phyloP scores from a whole-genome alignment of 208 protist genomes.

The Blastocrithidia nonstop region DNA sequence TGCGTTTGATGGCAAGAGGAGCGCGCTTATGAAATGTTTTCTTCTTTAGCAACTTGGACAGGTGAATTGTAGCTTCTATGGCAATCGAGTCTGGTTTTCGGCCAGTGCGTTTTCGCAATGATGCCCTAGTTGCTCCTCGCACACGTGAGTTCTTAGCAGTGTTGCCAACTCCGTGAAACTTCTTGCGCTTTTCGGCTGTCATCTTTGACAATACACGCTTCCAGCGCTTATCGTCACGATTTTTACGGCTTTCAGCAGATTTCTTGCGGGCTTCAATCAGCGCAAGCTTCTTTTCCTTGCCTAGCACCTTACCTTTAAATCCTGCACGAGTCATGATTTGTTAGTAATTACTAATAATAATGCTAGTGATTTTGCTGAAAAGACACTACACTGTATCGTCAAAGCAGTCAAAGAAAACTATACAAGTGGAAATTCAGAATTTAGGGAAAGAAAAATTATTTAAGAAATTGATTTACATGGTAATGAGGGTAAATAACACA shows the following conservation, averaged over 20 bases:
- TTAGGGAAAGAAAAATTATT: too few relatives aligned
- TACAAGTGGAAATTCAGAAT: too few relatives aligned
- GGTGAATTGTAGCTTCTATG: slow-evolving; percentile 95
- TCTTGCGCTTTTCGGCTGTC: slow-evolving; percentile 69
- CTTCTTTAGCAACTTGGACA: slow-evolving; percentile 93
- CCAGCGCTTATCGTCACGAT: slow-evolving; percentile 77
- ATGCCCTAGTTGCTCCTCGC: slow-evolving; percentile 63
- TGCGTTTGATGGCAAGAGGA: slow-evolving; percentile 91
- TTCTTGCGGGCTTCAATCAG: slow-evolving; percentile 63
- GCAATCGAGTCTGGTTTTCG: slow-evolving; percentile 80
- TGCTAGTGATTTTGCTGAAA: too few relatives aligned
- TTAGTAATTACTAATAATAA: too few relatives aligned
- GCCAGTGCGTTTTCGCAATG: slow-evolving; percentile 66
- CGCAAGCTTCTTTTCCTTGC: slow-evolving; percentile 72
- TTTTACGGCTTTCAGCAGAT: slow-evolving; percentile 50
- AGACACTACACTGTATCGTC: too few relatives aligned
- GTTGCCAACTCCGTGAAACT: slow-evolving; percentile 80
- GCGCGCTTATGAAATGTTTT: slow-evolving; percentile 95
- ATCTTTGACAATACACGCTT: slow-evolving; percentile 81
- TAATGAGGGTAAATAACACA: too few relatives aligned
- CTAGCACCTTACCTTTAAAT: slow-evolving; percentile 64
- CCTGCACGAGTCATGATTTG: slow-evolving; percentile 65
- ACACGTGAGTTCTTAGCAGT: slow-evolving; percentile 73
- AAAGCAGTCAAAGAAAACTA: too few relatives aligned
- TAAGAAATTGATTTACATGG: too few relatives aligned